Conservation (phyloP, 2,329 filamentous ascomycete genomes). For the Cladosporium cucumerinum region DNA sequence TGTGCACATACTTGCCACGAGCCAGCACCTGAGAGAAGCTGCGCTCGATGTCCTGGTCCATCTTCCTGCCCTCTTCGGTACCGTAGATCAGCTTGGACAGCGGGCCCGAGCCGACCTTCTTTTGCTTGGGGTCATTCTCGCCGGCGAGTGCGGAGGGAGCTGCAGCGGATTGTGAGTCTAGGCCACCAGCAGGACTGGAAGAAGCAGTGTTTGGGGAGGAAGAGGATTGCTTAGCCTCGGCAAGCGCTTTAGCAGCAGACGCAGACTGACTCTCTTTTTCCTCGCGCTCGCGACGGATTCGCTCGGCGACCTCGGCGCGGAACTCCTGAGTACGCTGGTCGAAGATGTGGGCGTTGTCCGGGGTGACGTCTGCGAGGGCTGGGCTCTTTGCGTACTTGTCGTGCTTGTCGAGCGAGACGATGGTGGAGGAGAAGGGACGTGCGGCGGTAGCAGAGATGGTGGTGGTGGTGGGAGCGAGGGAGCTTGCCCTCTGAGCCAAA, state of each 20-base stretch:
- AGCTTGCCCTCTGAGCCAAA: constrained; percentile 17
- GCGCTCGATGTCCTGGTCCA: constrained; percentile 92
- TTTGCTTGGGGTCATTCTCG: constrained; percentile 62
- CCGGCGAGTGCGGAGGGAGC: constrained; percentile 45
- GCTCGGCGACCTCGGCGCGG: constrained; percentile 73
- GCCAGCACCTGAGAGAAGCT: constrained; percentile 94
- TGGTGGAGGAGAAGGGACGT: constrained; percentile 22
- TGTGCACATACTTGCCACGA: constrained; percentile 96
- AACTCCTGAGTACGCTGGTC: constrained; percentile 81
- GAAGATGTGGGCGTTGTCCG: constrained; percentile 70
- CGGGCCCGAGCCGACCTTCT: constrained; percentile 50
- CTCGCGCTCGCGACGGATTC: constrained; percentile 67
- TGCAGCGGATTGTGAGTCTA: constrained; percentile 38
- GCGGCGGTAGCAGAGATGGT: constrained; percentile 8
- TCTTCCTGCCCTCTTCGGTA: constrained; percentile 88
- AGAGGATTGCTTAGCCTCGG: constrained; percentile 30
- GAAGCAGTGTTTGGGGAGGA: constrained; percentile 19
- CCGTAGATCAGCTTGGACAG: constrained; percentile 91
- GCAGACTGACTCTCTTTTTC: constrained; percentile 77
- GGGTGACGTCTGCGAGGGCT: constrained; percentile 80
- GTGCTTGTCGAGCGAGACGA: constrained; percentile 6
- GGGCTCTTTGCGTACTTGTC: constrained; percentile 49
- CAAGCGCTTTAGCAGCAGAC: constrained; percentile 50
- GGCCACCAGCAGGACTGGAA: constrained; percentile 39
- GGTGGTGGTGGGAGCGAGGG: constrained; percentile 13